Percentiles rank a stretch among this genome's conserved stretches.
phyloP scores from a whole-genome alignment of 2,329 filamentous ascomycete species.

The Talaromyces sp. region DNA sequence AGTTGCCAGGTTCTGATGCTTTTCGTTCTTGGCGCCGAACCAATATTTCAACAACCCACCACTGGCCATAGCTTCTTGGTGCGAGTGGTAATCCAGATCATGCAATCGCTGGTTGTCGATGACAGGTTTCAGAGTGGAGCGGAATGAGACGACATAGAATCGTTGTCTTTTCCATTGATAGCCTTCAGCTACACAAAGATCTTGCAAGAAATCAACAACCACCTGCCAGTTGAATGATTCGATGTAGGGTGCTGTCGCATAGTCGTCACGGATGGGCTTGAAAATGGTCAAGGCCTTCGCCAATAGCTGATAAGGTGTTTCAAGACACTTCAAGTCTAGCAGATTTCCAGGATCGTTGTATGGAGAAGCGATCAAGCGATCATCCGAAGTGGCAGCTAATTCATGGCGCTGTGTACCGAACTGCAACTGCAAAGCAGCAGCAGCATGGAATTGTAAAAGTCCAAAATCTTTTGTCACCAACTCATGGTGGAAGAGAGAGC shows the following conservation, averaged over 20 bases:
- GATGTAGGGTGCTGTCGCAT: conserved; percentile 72
- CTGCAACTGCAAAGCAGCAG: conserved; percentile 35
- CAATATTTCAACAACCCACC: conserved; percentile 92
- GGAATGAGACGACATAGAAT: conserved; percentile 85
- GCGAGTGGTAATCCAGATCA: conserved; percentile 72
- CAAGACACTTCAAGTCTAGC: conserved; percentile 67
- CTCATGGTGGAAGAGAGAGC: conserved; percentile 31
- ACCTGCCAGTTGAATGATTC: conserved; percentile 78
- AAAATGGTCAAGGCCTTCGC: conserved; percentile 69
- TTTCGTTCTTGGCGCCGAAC: conserved; percentile 72
- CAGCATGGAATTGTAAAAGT: conserved; percentile 36
- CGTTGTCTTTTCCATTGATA: conserved; percentile 59
- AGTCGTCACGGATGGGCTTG: conserved; percentile 63
- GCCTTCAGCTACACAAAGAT: conserved; percentile 50
- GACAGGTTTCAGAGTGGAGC: conserved; percentile 66
- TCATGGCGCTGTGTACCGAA: conserved; percentile 22
- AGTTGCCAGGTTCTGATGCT: conserved; percentile 77
- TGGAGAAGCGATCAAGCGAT: conserved; percentile 66
- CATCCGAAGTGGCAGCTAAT: conserved; percentile 23
- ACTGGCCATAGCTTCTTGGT: conserved; percentile 73
- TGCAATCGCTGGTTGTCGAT: conserved; percentile 69
- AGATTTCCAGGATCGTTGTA: conserved; percentile 71
- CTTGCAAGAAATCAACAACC: conserved; percentile 56
- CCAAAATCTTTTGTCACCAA: conserved; percentile 36
- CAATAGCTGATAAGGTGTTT: conserved; percentile 65